Conservation (phyloP, 169 alveolate genomes). For the Cryptosporidium felis region DNA sequence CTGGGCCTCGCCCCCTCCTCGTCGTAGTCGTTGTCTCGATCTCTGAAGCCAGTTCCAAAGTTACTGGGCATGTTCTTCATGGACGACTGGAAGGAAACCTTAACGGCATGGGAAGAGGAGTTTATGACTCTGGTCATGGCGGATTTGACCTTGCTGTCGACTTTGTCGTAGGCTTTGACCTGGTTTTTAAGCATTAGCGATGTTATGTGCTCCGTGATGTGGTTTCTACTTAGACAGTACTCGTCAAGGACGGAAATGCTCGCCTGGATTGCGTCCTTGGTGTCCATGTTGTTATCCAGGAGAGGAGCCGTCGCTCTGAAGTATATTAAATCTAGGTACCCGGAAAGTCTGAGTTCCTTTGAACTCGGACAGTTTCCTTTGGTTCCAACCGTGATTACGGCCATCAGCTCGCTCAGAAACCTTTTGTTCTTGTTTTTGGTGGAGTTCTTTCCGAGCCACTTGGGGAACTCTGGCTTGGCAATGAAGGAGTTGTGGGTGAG, state of each 20-base stretch:
- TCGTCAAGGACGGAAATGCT: slow-evolving; percentile 34
- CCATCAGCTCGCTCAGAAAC: slow-evolving; percentile 74
- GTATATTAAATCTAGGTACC: slow-evolving; percentile 55
- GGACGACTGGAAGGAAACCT: slow-evolving; percentile 10
- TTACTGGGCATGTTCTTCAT: no score
- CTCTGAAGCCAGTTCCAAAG: no score
- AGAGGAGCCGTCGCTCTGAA: slow-evolving; percentile 30
- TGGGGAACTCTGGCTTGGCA: slow-evolving; percentile 90
- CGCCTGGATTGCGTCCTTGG: slow-evolving; percentile 25
- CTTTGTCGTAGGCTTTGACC: slow-evolving; percentile 34
- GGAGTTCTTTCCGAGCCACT: slow-evolving; percentile 91
- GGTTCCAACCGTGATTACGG: slow-evolving; percentile 54
- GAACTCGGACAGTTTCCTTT: slow-evolving; percentile 55
- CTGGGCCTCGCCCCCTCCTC: not conserved
- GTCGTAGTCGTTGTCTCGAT: no score
- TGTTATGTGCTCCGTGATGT: slow-evolving; percentile 45
- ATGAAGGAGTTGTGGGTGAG: slow-evolving; percentile 75
- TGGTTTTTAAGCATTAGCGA: slow-evolving; percentile 62
- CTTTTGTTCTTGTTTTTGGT: slow-evolving; percentile 89
- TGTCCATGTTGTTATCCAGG: slow-evolving; percentile 15
- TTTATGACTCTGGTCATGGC: slow-evolving; percentile 59
- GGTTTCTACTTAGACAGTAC: slow-evolving; percentile 53
- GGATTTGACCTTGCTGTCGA: slow-evolving; percentile 46
- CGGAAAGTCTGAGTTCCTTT: slow-evolving; percentile 24
- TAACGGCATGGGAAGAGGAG: slow-evolving; percentile 55